Evolutionary conservation across 257 asterid genomes (phyloP).

Genomic region (Datura wrightii): DNA sequence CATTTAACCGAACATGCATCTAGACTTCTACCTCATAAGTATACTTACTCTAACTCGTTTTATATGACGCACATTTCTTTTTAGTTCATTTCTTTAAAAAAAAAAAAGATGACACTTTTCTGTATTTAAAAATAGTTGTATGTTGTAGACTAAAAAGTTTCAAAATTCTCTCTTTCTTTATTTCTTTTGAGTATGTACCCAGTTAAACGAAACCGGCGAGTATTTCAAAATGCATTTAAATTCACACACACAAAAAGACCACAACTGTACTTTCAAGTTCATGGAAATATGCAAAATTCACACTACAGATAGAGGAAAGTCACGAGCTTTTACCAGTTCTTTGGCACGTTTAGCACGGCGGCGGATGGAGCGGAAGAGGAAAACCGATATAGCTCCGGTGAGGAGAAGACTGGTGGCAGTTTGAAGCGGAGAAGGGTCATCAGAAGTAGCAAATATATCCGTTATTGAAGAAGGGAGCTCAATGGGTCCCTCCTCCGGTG

Average conservation of each 20-base stretch:
- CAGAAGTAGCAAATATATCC: slow-evolving; percentile 53
- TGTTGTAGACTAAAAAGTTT: not conserved
- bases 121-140: not conserved
- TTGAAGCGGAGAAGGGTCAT: slow-evolving; percentile 69
- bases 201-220: not conserved
- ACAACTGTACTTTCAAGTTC: not conserved
- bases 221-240: not conserved
- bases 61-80: not conserved
- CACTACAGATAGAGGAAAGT: not conserved
- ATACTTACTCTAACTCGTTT: not conserved
- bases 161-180: no score
- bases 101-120: not conserved
- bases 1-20: not conserved
- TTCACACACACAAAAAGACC: not conserved
- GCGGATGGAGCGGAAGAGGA: slow-evolving; percentile 87
- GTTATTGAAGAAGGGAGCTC: slow-evolving; percentile 63
- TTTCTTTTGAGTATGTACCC: not conserved
- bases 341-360: slow-evolving; percentile 88
- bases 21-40: not conserved
- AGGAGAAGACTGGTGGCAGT: slow-evolving; percentile 86
- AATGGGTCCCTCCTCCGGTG: slow-evolving; percentile 65
- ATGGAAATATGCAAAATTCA: not conserved
- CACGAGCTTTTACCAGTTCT: slow-evolving; percentile 52
- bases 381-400: slow-evolving; percentile 80
- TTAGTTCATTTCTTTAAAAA: not conserved